These are phyloP conservation scores for Aleurites moluccanus DNA, from an alignment of 441 rosid species.

Conservation along the genomic window DNA sequence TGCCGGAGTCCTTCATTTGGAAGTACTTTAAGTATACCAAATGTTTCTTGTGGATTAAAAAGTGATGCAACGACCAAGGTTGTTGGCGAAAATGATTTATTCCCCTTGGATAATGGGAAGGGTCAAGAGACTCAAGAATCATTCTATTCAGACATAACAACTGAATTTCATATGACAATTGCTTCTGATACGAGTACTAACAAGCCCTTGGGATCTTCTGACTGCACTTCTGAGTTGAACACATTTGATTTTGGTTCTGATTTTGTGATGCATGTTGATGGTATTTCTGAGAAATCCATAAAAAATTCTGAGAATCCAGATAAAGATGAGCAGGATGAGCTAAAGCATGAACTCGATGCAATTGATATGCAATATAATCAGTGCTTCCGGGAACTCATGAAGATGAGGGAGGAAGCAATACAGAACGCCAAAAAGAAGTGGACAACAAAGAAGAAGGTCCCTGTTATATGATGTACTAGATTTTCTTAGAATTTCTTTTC, in stretches of 20 bases:
- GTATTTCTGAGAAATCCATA: conserved; percentile 14
- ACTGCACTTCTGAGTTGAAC: conserved; percentile 18
- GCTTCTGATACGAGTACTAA: conserved; percentile 26
- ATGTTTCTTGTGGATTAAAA: conserved; percentile 22
- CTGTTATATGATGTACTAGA: conserved; percentile 20
- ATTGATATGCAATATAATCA: conserved; percentile 50
- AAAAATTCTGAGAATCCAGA: conserved; percentile 29
- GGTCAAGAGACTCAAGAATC: conserved; percentile 35
- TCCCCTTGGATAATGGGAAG: conserved; percentile 18
- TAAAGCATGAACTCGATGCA: conserved; percentile 47
- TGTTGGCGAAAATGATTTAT: conserved; percentile 23
- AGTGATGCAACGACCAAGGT: conserved; percentile 21
- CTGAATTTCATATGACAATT: conserved; percentile 34
- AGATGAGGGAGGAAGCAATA: conserved; percentile 61
- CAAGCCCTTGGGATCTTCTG: conserved; percentile 33
- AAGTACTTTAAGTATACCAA: conserved; percentile 17
- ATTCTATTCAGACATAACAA: conserved; percentile 38
- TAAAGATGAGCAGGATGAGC: conserved; percentile 35
- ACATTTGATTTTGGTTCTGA: conserved; percentile 17
- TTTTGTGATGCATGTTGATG: conserved; percentile 22
- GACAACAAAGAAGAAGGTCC: conserved; percentile 39
- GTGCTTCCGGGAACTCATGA: conserved; percentile 50
- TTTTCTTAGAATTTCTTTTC: not conserved
- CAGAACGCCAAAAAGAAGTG: conserved; percentile 56
- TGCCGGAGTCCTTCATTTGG: conserved; percentile 35